Base-by-base conservation (phyloP, 306 rosid genomes). In the Gastrolobium villosum region DNA sequence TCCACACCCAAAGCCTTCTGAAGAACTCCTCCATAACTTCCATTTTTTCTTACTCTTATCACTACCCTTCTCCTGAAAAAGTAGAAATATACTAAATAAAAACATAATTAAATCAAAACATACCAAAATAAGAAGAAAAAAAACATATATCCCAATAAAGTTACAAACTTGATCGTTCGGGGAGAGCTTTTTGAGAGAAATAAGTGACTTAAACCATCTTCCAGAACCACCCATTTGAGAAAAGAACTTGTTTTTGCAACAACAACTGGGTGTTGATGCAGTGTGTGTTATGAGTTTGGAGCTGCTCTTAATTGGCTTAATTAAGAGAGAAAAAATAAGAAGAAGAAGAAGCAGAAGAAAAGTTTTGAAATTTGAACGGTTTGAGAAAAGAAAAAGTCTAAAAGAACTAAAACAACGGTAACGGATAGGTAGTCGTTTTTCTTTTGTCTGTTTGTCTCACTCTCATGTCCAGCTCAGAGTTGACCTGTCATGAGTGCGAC, bases 151-250 rank as follows among this genome's bases (percentile, higher is more conserved):
- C 37, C 31, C 3, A 32, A 6, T 30, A 52, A 81, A 44, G 76
- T 6, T 28, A 14, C 82, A 43, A 78, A 92, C 99, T 36, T 84
- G 91, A 20, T 91, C 90, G 30, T 49, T 79, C 45, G 82, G 0
- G 56, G 79, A 48, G 64, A 89, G 36, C 53, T 85, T 95, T 82
- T 84, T 93, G 52, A 44, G 87, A 74, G 82, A 70, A 11, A 95
- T 73, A 0, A 95, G 89, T 26, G 98, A 92, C 61, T 89, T 92
- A 8, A 95, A 81, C 98, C 98, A 95, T 74, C 85, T 89, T 56
- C 92, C 95, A 0, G 98, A 89, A 76, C 84, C 84, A 80, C 94
- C 98, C 98, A 95, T 92, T 78, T 43, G 86, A 83, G 75, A 8
- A 61, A 52, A 71, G 20, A 44, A 34, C n/a, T 8, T 11, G 46